Evolutionary conservation across 768 basidiomycete species (phyloP).

Genomic region (Grammothele lineata): DNA sequence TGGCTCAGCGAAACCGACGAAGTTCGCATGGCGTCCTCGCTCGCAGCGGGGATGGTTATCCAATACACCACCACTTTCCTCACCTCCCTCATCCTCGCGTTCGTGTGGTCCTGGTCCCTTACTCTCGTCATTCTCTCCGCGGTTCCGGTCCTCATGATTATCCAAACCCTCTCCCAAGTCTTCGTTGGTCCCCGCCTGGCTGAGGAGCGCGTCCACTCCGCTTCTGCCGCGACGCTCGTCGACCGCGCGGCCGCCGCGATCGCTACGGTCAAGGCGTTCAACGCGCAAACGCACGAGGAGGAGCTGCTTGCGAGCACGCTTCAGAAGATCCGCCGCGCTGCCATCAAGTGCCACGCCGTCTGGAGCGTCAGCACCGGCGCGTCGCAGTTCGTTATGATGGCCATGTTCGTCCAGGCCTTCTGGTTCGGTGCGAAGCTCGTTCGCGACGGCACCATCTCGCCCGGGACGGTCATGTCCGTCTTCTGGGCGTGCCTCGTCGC

Average conservation of each 20-base stretch:
- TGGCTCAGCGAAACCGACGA: constrained; percentile 87
- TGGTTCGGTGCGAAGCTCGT: constrained; percentile 94
- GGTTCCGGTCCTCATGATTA: constrained; percentile 75
- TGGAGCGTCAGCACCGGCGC: constrained; percentile 73
- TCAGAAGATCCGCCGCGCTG: constrained; percentile 39
- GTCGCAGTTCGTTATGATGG: constrained; percentile 79
- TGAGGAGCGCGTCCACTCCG: constrained; percentile 61
- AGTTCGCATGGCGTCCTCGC: constrained; percentile 78
- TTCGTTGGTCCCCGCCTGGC: constrained; percentile 64
- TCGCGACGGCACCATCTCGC: constrained; percentile 57
- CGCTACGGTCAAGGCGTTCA: constrained; percentile 90
- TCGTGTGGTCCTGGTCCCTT: constrained; percentile 74
- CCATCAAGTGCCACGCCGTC: constrained; percentile 53
- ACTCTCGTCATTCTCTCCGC: constrained; percentile 91
- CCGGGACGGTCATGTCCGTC: constrained; percentile 90
- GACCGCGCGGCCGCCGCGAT: constrained; percentile 77
- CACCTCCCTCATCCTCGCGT: constrained; percentile 77
- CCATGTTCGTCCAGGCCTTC: constrained; percentile 95
- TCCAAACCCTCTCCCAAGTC: constrained; percentile 72
- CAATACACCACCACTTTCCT: constrained; percentile 80
- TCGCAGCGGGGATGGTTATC: constrained; percentile 71
- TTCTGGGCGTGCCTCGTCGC: constrained; percentile 98
- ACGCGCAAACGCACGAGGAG: constrained; percentile 59
- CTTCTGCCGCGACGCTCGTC: constrained; percentile 71
- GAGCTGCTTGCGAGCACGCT: constrained; percentile 46